These are phyloP conservation scores for Meyerozyma elateridarum DNA, from an alignment of 1,139 yeast genomes.

Conservation along the genomic window DNA sequence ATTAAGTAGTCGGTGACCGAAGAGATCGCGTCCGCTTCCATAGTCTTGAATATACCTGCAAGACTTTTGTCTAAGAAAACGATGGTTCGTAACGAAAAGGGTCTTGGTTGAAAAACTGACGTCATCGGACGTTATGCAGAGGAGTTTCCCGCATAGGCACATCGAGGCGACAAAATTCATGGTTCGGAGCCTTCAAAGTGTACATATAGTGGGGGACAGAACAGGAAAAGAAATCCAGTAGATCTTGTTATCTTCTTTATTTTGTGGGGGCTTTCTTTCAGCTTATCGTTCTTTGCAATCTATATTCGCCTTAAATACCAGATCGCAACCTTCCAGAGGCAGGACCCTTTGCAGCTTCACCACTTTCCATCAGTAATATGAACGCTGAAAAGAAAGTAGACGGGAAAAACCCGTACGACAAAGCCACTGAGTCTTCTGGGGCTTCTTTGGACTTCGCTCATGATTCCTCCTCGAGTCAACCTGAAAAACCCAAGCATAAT, in stretches of 20 bases:
- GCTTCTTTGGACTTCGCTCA: conserved; percentile 2
- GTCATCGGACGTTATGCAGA: conserved; percentile 1
- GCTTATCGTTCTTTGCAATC: background rate
- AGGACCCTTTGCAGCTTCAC: no score
- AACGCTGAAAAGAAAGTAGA: conserved; percentile 1
- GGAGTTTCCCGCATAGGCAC: conserved; percentile 1
- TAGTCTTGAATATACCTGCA: no score
- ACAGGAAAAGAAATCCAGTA: conserved; percentile 3
- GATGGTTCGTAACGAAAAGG: no score
- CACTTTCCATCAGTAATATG: background rate
- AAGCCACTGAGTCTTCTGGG: background rate
- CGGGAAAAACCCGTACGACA: background rate
- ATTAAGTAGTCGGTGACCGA: no score
- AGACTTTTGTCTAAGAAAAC: no score
- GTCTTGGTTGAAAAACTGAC: no score
- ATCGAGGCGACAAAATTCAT: background rate
- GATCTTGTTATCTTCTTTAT: background rate
- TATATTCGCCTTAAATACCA: background rate
- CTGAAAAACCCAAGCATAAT: background rate
- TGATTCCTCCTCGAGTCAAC: background rate
- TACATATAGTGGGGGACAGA: conserved; percentile 2
- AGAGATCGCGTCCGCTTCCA: no score
- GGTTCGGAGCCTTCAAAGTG: conserved; percentile 3
- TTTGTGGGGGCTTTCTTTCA: background rate
- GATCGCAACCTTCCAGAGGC: background rate